Evolutionary conservation across 129 eudicot species (phyloP).

Genomic region (Mikania micrantha): DNA sequence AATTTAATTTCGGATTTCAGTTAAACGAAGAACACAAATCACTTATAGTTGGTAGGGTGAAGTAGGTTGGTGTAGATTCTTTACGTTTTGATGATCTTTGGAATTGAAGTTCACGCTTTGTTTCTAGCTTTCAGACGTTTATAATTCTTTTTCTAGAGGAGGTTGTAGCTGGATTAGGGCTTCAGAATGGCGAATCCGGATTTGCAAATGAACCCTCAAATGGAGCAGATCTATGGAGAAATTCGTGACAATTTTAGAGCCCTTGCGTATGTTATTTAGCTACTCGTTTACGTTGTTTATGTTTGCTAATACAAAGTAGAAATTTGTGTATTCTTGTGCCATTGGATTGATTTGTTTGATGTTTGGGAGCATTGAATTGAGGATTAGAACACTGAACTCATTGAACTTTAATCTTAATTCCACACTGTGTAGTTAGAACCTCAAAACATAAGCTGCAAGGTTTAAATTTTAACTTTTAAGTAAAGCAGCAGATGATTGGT

Average conservation of each 20-base stretch:
- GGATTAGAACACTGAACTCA: background rate
- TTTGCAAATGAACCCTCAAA: slow-evolving; percentile 75
- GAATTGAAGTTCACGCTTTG: slow-evolving; percentile 3
- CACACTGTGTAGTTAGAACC: background rate
- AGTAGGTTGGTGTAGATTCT: slow-evolving; percentile 12
- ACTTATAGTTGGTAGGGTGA: slow-evolving; percentile 4
- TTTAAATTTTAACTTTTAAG: no score
- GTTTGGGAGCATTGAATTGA: slow-evolving; percentile 3
- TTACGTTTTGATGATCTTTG: slow-evolving; percentile 7
- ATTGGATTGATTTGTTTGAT: background rate
- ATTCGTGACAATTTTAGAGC: slow-evolving; percentile 89
- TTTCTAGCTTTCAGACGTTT: background rate
- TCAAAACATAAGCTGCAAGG: no score
- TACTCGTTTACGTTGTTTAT: background rate
- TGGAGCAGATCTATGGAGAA: slow-evolving; percentile 99
- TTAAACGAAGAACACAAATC: background rate
- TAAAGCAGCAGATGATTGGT: background rate
- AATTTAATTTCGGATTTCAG: background rate
- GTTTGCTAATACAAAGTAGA: background rate
- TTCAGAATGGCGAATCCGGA: slow-evolving; percentile 47
- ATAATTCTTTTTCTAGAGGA: background rate
- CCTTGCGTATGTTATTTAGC: slow-evolving; percentile 47
- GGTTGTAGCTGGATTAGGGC: slow-evolving; percentile 13
- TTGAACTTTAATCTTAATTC: background rate
- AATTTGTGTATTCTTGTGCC: background rate